A percentile compares a stretch with the other conserved stretches of the same genome.
Conservation (phyloP, 2,329 filamentous ascomycete genomes). For the Fusarium virguliforme region DNA sequence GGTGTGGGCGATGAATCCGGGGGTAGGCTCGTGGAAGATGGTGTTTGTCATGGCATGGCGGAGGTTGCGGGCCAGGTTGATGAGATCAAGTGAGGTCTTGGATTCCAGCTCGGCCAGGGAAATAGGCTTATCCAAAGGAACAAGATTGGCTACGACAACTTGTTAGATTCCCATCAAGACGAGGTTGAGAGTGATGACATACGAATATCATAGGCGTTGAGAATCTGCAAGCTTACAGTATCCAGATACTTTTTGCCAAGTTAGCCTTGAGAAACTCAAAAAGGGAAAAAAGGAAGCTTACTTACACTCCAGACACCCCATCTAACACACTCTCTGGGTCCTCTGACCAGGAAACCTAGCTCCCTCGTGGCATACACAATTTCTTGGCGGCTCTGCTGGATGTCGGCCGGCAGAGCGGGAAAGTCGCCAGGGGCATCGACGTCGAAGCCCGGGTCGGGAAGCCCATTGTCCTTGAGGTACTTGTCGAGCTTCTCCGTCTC, state of each 20-base stretch:
- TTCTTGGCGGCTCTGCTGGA: slow-evolving; percentile 63
- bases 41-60: slow-evolving; percentile 72
- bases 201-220: slow-evolving; percentile 69
- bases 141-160: slow-evolving; percentile 62
- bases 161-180: background rate
- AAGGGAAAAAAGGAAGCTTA: slow-evolving; percentile 16
- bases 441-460: slow-evolving; percentile 63
- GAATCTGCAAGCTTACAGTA: slow-evolving; percentile 65
- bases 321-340: slow-evolving; percentile 66
- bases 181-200: slow-evolving; percentile 31
- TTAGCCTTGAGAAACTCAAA: slow-evolving; percentile 30
- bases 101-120: slow-evolving; percentile 63
- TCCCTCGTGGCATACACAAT: slow-evolving; percentile 67
- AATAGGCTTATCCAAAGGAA: slow-evolving; percentile 65
- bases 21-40: slow-evolving; percentile 68
- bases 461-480: slow-evolving; percentile 62
- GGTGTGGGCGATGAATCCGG: slow-evolving; percentile 69
- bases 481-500: slow-evolving; percentile 67
- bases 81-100: slow-evolving; percentile 63
- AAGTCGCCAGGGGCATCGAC: slow-evolving; percentile 63
- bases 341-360: slow-evolving; percentile 64
- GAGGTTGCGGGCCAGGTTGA: slow-evolving; percentile 67
- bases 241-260: slow-evolving; percentile 62
- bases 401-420: slow-evolving; percentile 63
- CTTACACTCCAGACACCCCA: slow-evolving; percentile 69